phyloP scores from a whole-genome alignment of 768 basidiomycete genomes.

The Suillus alpinus region DNA sequence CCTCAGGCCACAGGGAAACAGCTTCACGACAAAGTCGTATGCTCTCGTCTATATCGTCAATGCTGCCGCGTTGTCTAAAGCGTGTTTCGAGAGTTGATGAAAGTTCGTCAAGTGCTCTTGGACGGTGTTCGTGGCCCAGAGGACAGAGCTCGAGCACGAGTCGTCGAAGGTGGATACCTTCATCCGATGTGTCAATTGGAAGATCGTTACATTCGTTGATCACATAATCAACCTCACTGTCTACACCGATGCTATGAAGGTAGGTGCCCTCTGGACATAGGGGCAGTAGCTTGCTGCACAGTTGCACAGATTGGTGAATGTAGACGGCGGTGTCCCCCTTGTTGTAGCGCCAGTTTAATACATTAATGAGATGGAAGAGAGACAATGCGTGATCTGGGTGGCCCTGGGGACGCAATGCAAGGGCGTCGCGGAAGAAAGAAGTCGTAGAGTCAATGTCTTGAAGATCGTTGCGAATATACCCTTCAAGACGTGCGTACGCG shows the following conservation, averaged over 20 bases:
- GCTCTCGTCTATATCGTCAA: slow-evolving; percentile 9
- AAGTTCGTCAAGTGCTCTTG: background rate
- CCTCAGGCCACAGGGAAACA: slow-evolving; percentile 9
- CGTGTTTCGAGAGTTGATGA: background rate
- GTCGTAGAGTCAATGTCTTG: background rate
- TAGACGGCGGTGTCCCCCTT: slow-evolving; percentile 6
- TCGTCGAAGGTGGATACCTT: background rate
- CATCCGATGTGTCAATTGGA: background rate
- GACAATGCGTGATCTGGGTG: slow-evolving; percentile 4
- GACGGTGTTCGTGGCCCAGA: background rate
- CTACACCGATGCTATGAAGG: background rate
- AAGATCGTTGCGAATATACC: background rate
- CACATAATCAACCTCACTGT: background rate
- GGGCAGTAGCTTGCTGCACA: background rate
- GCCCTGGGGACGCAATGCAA: slow-evolving; percentile 4
- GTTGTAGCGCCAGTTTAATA: slow-evolving; percentile 9
- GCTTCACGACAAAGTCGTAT: slow-evolving; percentile 4
- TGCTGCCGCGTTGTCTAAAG: background rate
- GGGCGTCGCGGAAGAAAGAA: background rate
- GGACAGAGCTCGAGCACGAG: background rate
- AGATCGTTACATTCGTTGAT: background rate
- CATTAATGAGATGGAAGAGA: slow-evolving; percentile 12
- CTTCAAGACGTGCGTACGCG: background rate
- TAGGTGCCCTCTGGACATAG: background rate
- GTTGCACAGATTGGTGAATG: slow-evolving; percentile 9